Percentiles rank a stretch among this genome's conserved stretches.
Evolutionary conservation across 2,329 filamentous ascomycete genomes (phyloP).

Genomic region (Plenodomus lindquistii): DNA sequence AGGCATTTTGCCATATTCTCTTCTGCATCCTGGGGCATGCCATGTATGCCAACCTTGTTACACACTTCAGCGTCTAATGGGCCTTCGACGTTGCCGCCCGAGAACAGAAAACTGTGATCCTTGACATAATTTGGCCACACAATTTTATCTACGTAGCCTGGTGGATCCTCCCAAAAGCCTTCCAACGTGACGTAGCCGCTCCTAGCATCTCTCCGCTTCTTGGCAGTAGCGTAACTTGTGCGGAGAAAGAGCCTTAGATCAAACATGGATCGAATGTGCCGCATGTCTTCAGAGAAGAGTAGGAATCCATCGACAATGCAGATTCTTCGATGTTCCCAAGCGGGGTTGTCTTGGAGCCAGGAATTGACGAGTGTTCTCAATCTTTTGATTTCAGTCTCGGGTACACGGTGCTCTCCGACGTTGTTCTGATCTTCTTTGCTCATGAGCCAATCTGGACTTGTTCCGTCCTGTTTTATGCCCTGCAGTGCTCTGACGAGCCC

Average conservation of each 20-base stretch:
- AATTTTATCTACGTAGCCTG: conserved; percentile 88
- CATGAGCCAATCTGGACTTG: conserved; percentile 53
- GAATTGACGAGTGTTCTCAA: conserved; percentile 27
- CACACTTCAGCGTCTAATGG: conserved; percentile 52
- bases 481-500: conserved; percentile 68
- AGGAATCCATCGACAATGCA: conserved; percentile 89
- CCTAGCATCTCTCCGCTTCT: conserved; percentile 67
- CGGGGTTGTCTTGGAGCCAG: conserved; percentile 9
- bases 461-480: conserved; percentile 71
- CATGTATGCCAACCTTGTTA: conserved; percentile 28
- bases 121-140: conserved; percentile 95
- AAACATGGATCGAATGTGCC: conserved; percentile 60
- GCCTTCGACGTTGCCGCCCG: conserved; percentile 67
- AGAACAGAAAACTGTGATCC: conserved; percentile 80
- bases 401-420: conserved; percentile 47
- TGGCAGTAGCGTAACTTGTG: conserved; percentile 64
- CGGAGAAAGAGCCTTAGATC: conserved; percentile 80
- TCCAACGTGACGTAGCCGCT: conserved; percentile 77
- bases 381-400: conserved; percentile 40
- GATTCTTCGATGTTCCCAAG: conserved; percentile 27
- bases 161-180: conserved; percentile 94
- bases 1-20: conserved; percentile 39
- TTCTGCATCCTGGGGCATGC: conserved; percentile 47
- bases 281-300: conserved; percentile 68
- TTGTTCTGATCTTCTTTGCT: conserved; percentile 65